Evolutionary conservation across 495 filamentous ascomycete species (phyloP), one percentile per base, ranked within the genome.

Genomic region (Daldinia decipiens): DNA sequence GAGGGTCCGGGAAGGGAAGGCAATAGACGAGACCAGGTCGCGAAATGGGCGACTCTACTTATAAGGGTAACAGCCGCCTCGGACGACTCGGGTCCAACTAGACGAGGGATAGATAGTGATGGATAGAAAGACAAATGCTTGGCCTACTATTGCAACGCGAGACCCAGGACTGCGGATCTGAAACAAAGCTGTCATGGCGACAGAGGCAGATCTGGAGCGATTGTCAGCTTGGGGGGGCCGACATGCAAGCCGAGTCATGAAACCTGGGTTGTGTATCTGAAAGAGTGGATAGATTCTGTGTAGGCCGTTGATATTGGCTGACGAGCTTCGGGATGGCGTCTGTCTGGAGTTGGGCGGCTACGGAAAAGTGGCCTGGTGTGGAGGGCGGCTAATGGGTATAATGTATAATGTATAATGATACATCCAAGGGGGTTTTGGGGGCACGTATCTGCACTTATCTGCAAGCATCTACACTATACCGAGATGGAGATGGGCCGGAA

Each of bases 331-430:
- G 73, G 74, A 83, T 79, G 81, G 82, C 82, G 82, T 82, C 73
- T 83, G 78, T 84, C 77, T 83, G 80, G 76, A 80, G 79, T 67
- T 69, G 79, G 82, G 82, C 82, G 82, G 82, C 78, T 84, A 84
- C 76, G 62, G 75, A 75, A 76, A 72, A 70, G 70, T 70, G 74
- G 63, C 75, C 62, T 67, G 64, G 62, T 64, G 72, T 65, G 74
- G 76, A 81, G 77, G 81, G 81, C 80, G 82, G 82, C 71, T 82
- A 83, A 77, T 62, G 72, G 51, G 64, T 65, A 73, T 59, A 52
- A 12, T 36, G 34, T 65, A 73, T 59, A 52, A 12, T 36, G 34
- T 65, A 73, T 59, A 31, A 43, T 11, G 55, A 40, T 65, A 60
- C 17, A 62, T 64, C 53, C 52, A 58, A 19, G 39, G 29, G 36